A percentile compares a stretch with the other conserved stretches of the same genome.
Conservation (phyloP, 768 basidiomycete genomes). For the Tulasnella sp. region DNA sequence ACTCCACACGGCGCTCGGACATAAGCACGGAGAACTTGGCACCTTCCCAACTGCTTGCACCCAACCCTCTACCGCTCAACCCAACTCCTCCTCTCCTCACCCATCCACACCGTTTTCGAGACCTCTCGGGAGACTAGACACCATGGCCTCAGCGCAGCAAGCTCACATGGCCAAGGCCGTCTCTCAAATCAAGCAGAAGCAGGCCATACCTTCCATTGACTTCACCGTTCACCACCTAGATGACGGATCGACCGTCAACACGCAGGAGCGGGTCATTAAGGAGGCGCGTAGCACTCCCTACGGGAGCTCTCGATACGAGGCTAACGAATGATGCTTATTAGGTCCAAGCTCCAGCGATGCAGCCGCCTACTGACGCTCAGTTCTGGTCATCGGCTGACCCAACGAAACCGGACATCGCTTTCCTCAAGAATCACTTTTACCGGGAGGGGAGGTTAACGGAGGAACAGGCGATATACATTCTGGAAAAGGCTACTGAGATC, state of each 20-base stretch:
- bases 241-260: slow-evolving; percentile 84
- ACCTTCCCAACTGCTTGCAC: neutral
- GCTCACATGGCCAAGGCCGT: slow-evolving; percentile 27
- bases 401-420: slow-evolving; percentile 88
- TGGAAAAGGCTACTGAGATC: slow-evolving; percentile 78
- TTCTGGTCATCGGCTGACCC: slow-evolving; percentile 84
- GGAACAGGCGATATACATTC: slow-evolving; percentile 90
- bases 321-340: slow-evolving; percentile 29
- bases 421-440: slow-evolving; percentile 98
- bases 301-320: neutral
- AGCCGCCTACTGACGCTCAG: slow-evolving; percentile 82
- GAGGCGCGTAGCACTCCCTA: slow-evolving; percentile 47
- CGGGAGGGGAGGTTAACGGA: slow-evolving; percentile 89
- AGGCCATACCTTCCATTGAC: slow-evolving; percentile 59
- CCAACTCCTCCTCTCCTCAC: neutral
- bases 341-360: slow-evolving; percentile 98
- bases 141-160: slow-evolving; percentile 12
- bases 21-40: neutral
- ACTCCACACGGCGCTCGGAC: no score
- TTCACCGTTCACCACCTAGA: slow-evolving; percentile 89
- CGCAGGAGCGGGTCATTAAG: slow-evolving; percentile 92
- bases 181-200: slow-evolving; percentile 30
- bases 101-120: neutral
- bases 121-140: neutral
- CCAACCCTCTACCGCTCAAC: slow-evolving; percentile 4